These are phyloP conservation scores for Lodderomyces orthopsilosis DNA, from an alignment of 1,139 yeast genomes.

Conservation along the genomic window DNA sequence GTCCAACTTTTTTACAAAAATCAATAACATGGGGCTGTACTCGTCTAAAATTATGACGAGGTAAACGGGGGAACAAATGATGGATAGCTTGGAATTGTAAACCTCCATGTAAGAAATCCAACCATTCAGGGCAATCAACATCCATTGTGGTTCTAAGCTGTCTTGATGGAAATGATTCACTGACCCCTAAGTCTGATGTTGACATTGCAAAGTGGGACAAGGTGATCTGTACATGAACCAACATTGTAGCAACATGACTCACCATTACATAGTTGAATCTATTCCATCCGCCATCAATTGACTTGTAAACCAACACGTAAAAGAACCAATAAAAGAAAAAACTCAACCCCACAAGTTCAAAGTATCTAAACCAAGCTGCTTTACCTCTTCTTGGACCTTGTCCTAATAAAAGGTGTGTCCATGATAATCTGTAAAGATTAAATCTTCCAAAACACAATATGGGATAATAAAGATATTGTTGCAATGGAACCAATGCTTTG, in stretches of 20 bases:
- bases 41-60: slow-evolving; percentile 77
- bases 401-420: slow-evolving; percentile 71
- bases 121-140: slow-evolving; percentile 91
- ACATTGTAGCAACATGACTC: slow-evolving; percentile 79
- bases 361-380: slow-evolving; percentile 84
- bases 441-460: slow-evolving; percentile 81
- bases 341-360: slow-evolving; percentile 66
- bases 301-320: slow-evolving; percentile 54
- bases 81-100: slow-evolving; percentile 90
- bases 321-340: slow-evolving; percentile 79
- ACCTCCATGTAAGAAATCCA: slow-evolving; percentile 90
- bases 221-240: slow-evolving; percentile 90
- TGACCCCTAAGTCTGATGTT: slow-evolving; percentile 76
- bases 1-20: slow-evolving; percentile 76
- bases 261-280: slow-evolving; percentile 62
- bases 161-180: slow-evolving; percentile 78
- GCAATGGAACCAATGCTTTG: slow-evolving; percentile 54
- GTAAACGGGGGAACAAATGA: slow-evolving; percentile 85
- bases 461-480: slow-evolving; percentile 73
- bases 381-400: slow-evolving; percentile 77
- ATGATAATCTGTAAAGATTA: slow-evolving; percentile 76
- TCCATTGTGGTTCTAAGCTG: slow-evolving; percentile 93
- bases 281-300: slow-evolving; percentile 50
- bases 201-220: slow-evolving; percentile 93
- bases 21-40: slow-evolving; percentile 71